Evolutionary conservation across 2,329 filamentous ascomycete genomes (phyloP).

Genomic region (Acrocalymma vagum): DNA sequence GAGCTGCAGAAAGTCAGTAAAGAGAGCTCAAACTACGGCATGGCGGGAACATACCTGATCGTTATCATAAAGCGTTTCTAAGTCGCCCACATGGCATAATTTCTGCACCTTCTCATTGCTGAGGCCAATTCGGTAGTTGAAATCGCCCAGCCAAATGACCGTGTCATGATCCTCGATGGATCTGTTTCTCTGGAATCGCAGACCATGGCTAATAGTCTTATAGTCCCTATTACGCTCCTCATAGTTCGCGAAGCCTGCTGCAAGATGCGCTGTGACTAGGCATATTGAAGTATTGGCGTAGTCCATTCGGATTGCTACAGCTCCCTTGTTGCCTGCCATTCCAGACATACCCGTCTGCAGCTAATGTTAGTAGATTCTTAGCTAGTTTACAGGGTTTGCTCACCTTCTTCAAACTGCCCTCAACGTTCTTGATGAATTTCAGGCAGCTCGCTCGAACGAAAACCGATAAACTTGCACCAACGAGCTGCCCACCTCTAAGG

Average conservation of each 20-base stretch:
- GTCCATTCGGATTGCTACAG: slow-evolving; percentile 94
- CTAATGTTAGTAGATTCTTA: slow-evolving; percentile 20
- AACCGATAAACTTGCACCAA: slow-evolving; percentile 90
- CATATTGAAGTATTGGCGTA: slow-evolving; percentile 93
- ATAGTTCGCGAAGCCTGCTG: slow-evolving; percentile 95
- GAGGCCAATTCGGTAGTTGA: slow-evolving; percentile 96
- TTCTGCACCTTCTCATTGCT: slow-evolving; percentile 78
- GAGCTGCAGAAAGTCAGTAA: slow-evolving; percentile 62
- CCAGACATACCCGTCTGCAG: slow-evolving; percentile 84
- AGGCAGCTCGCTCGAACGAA: slow-evolving; percentile 85
- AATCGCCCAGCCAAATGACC: slow-evolving; percentile 92
- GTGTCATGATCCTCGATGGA: slow-evolving; percentile 91
- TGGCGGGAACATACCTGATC: slow-evolving; percentile 71
- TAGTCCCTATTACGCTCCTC: slow-evolving; percentile 96
- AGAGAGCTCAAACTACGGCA: slow-evolving; percentile 1
- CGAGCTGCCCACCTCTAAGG: slow-evolving; percentile 89
- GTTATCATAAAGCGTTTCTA: slow-evolving; percentile 85
- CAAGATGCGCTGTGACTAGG: slow-evolving; percentile 95
- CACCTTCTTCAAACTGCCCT: slow-evolving; percentile 91
- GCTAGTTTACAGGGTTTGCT: slow-evolving; percentile 6
- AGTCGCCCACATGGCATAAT: slow-evolving; percentile 75
- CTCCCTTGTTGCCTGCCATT: slow-evolving; percentile 97
- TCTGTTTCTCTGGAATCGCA: slow-evolving; percentile 90
- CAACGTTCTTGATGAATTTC: slow-evolving; percentile 90
- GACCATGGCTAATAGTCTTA: slow-evolving; percentile 82